These are phyloP conservation scores for Protomyces pachydermus DNA, from an alignment of 1,139 yeast genomes.

Conservation along the genomic window DNA sequence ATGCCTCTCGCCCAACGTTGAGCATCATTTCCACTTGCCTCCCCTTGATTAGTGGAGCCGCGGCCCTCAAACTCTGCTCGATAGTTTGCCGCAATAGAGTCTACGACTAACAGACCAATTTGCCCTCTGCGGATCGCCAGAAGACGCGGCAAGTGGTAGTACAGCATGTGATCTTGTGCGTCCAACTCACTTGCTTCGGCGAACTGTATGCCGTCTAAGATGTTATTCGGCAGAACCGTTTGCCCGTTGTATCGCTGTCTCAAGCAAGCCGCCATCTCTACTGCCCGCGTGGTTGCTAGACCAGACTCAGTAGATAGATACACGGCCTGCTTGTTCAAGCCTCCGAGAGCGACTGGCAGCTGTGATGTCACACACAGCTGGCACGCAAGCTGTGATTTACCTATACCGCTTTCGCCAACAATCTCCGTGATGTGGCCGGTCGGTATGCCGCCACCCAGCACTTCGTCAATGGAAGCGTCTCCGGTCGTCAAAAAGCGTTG, in stretches of 20 bases:
- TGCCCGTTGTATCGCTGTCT: neutral
- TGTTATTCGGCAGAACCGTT: conserved; percentile 32
- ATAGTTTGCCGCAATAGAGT: conserved; percentile 81
- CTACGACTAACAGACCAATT: conserved; percentile 59
- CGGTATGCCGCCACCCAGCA: conserved; percentile 55
- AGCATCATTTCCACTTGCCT: neutral
- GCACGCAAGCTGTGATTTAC: conserved; percentile 71
- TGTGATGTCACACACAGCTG: conserved; percentile 61
- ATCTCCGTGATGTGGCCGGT: conserved; percentile 68
- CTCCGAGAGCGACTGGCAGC: conserved; percentile 46
- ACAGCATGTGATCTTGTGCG: conserved; percentile 66
- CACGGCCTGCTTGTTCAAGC: conserved; percentile 49
- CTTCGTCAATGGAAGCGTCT: conserved; percentile 50
- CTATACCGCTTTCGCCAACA: conserved; percentile 72
- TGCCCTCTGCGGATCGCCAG: conserved; percentile 39
- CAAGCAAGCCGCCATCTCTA: conserved; percentile 36
- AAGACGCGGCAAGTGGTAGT: conserved; percentile 63
- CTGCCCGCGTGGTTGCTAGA: conserved; percentile 59
- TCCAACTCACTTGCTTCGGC: conserved; percentile 66
- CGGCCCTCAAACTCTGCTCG: conserved; percentile 52
- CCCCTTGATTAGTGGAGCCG: neutral
- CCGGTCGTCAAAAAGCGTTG: conserved; percentile 45
- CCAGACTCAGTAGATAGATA: conserved; percentile 74
- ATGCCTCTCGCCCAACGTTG: conserved; percentile 33
- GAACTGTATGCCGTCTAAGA: conserved; percentile 53